These are phyloP conservation scores for Rhytidiadelphus loreus DNA, from an alignment of 225 moss, liverwort and hornwort species.

Conservation along the genomic window DNA sequence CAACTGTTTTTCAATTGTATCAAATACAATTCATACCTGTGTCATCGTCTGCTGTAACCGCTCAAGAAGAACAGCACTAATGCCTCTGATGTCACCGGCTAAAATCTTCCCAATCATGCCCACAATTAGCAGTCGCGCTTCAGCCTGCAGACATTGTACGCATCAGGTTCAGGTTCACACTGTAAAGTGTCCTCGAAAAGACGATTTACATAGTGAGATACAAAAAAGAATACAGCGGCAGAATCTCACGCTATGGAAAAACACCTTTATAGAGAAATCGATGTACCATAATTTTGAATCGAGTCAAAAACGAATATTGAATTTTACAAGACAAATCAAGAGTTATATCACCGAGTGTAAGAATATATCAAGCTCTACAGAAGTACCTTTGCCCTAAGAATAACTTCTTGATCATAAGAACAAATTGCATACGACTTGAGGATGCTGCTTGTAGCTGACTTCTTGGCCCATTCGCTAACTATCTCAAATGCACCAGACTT, in stretches of 20 bases:
- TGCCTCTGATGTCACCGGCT: slow-evolving; percentile 60
- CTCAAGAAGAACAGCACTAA: slow-evolving; percentile 58
- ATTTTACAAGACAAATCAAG: neutral
- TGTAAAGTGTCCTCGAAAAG: neutral
- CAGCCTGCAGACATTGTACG: slow-evolving; percentile 45
- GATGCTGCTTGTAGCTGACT: slow-evolving; percentile 45
- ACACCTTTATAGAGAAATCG: neutral
- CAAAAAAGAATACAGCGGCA: neutral
- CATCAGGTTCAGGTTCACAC: neutral
- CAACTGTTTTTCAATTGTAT: neutral
- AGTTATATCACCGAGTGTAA: neutral
- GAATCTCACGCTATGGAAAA: neutral
- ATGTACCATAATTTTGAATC: neutral
- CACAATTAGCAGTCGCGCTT: slow-evolving; percentile 71
- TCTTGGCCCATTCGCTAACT: slow-evolving; percentile 57
- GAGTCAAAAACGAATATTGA: neutral
- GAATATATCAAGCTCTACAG: neutral
- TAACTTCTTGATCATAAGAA: slow-evolving; percentile 56
- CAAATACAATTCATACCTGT: slow-evolving; percentile 20
- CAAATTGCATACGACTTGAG: slow-evolving; percentile 61
- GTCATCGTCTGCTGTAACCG: slow-evolving; percentile 44
- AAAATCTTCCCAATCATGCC: slow-evolving; percentile 86
- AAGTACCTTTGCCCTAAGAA: slow-evolving; percentile 65
- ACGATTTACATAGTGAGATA: neutral
- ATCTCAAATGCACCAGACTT: slow-evolving; percentile 73